These are phyloP conservation scores for Graphium sp. DNA, from an alignment of 2,329 filamentous ascomycete species.

Conservation along the genomic window DNA sequence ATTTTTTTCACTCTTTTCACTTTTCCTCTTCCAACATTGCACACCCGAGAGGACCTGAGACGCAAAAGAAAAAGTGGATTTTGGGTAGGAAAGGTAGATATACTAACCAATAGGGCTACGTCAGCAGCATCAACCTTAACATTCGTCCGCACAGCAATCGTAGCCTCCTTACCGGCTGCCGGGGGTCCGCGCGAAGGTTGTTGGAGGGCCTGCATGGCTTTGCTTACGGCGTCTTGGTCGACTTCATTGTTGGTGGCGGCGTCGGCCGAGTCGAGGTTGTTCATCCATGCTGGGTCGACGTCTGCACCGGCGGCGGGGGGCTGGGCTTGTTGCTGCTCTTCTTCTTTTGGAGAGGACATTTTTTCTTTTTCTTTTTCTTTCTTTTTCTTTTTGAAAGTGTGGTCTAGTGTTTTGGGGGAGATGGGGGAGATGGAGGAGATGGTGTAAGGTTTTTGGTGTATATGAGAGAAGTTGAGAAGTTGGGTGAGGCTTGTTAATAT, in stretches of 20 bases:
- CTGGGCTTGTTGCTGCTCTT: not conserved
- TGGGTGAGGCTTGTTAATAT: too few relatives aligned
- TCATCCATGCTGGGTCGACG: too few relatives aligned
- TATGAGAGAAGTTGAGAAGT: too few relatives aligned
- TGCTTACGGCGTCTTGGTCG: slow-evolving; percentile 52
- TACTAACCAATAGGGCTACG: slow-evolving; percentile 48
- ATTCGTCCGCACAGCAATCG: slow-evolving; percentile 25
- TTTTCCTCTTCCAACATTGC: not conserved
- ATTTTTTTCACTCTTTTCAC: not conserved
- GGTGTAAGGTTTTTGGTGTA: too few relatives aligned
- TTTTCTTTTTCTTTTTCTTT: not conserved
- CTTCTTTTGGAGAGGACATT: not conserved
- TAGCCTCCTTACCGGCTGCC: slow-evolving; percentile 12
- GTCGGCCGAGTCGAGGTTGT: slow-evolving; percentile 42
- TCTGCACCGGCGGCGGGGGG: slow-evolving; percentile 38
- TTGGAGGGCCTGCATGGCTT: slow-evolving; percentile 51
- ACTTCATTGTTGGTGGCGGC: slow-evolving; percentile 33
- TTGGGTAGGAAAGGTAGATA: not conserved
- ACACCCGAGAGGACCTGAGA: too few relatives aligned
- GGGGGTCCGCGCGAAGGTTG: slow-evolving; percentile 8
- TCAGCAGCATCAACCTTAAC: slow-evolving; percentile 63
- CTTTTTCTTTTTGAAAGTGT: not conserved
- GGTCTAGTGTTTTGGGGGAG: too few relatives aligned
- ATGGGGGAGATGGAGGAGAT: too few relatives aligned
- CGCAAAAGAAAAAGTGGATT: not conserved